phyloP scores from a whole-genome alignment of 371 early-diverging fungal species.

The Phascolomyces articulosus region DNA sequence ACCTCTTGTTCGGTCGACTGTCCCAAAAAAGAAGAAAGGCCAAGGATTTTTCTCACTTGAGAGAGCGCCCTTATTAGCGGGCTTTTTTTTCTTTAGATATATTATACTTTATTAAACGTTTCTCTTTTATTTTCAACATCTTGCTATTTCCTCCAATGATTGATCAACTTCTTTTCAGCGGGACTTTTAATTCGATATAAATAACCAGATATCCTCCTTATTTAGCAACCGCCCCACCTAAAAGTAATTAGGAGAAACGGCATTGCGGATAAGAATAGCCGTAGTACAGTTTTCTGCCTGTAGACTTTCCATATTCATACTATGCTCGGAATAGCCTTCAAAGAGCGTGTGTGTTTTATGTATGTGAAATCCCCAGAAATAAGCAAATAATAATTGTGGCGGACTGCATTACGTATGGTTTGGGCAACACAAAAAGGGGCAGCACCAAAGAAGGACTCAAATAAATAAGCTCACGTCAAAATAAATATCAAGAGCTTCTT shows the following conservation, averaged over 20 bases:
- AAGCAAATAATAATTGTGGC: background rate
- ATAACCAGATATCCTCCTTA: background rate
- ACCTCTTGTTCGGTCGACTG: background rate
- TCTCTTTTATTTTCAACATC: no score
- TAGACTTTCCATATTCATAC: no score
- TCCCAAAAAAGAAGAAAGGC: background rate
- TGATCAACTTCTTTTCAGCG: background rate
- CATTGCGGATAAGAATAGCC: conserved; percentile 1
- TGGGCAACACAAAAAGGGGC: background rate
- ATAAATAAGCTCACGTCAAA: conserved; percentile 4
- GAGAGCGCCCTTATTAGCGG: no score
- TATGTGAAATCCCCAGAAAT: no score
- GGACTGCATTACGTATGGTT: no score
- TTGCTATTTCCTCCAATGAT: background rate
- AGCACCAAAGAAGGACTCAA: background rate
- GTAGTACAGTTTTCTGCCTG: background rate
- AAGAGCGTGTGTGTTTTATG: no score
- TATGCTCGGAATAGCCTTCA: no score
- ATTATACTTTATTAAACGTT: no score
- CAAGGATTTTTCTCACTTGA: background rate
- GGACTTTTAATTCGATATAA: background rate
- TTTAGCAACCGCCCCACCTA: background rate
- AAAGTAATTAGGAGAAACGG: conserved; percentile 6
- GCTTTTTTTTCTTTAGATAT: no score
- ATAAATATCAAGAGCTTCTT: background rate